Conservation (phyloP, 768 basidiomycete species). For the Termitomyces heimii region DNA sequence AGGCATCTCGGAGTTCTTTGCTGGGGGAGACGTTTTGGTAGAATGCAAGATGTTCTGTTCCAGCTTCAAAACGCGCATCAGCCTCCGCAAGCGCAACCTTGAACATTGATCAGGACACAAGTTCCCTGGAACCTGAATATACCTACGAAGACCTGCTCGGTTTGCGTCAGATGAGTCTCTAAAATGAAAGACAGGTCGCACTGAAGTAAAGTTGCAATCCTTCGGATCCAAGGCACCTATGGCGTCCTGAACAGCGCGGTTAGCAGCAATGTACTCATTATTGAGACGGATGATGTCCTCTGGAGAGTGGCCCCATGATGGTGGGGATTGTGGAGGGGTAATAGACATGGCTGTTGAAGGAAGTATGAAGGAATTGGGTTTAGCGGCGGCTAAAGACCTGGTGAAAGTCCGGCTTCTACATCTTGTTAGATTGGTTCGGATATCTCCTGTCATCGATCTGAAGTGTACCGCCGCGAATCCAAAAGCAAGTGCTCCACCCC, state of each 20-base stretch:
- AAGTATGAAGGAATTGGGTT: constrained; percentile 22
- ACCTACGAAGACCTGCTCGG: constrained; percentile 67
- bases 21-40: constrained; percentile 77
- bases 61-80: constrained; percentile 47
- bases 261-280: constrained; percentile 51
- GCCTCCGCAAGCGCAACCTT: constrained; percentile 56
- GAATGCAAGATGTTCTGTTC: constrained; percentile 61
- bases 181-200: constrained; percentile 23
- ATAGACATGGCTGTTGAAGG: constrained; percentile 34
- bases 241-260: constrained; percentile 50
- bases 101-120: constrained; percentile 1
- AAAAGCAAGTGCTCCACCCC: constrained; percentile 34
- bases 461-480: constrained; percentile 33
- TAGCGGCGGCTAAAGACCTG: constrained; percentile 23
- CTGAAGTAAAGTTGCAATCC: constrained; percentile 62
- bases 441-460: constrained; percentile 35
- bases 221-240: constrained; percentile 52
- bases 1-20: constrained; percentile 77
- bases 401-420: constrained; percentile 11
- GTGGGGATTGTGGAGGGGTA: constrained; percentile 60
- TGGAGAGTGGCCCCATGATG: constrained; percentile 59
- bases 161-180: background rate
- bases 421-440: constrained; percentile 26
- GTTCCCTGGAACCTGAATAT: background rate
- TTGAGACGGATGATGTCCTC: constrained; percentile 54